These are phyloP conservation scores for Cronartium quercuum DNA, from an alignment of 1,284 basidiomycete species.

Conservation along the genomic window DNA sequence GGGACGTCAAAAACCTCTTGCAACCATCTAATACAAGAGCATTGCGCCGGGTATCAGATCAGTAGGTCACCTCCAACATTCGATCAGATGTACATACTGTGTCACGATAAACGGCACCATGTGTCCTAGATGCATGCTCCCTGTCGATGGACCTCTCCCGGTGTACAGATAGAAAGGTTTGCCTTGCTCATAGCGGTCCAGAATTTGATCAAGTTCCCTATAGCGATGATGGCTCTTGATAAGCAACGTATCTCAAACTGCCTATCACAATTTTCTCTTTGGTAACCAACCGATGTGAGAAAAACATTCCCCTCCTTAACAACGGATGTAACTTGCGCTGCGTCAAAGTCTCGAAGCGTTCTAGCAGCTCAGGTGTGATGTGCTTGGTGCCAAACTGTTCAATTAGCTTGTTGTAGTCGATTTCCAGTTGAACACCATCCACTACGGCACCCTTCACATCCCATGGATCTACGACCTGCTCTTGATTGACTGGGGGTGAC, in stretches of 20 bases:
- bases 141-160: slow-evolving; percentile 89
- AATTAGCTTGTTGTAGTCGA: slow-evolving; percentile 92
- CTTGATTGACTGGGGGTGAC: not conserved
- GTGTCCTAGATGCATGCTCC: slow-evolving; percentile 97
- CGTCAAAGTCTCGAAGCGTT: slow-evolving; percentile 85
- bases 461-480: slow-evolving; percentile 92
- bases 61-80: not conserved
- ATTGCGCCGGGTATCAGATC: not conserved
- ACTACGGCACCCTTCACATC: slow-evolving; percentile 91
- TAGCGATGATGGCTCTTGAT: too few relatives aligned
- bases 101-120: slow-evolving; percentile 97
- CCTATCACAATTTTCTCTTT: not conserved
- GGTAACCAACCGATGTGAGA: slow-evolving; percentile 77
- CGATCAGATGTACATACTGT: slow-evolving; percentile 60
- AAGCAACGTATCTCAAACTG: not conserved
- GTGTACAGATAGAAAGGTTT: slow-evolving; percentile 99
- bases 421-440: slow-evolving; percentile 73
- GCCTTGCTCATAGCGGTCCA: slow-evolving; percentile 91
- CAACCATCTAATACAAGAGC: slow-evolving; percentile 64
- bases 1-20: slow-evolving; percentile 95
- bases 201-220: slow-evolving; percentile 86
- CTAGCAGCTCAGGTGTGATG: slow-evolving; percentile 69
- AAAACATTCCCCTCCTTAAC: slow-evolving; percentile 88
- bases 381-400: slow-evolving; percentile 86
- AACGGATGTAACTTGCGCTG: slow-evolving; percentile 86